Conservation (phyloP, 2,329 filamentous ascomycete species). For the Talaromyces sp. region DNA sequence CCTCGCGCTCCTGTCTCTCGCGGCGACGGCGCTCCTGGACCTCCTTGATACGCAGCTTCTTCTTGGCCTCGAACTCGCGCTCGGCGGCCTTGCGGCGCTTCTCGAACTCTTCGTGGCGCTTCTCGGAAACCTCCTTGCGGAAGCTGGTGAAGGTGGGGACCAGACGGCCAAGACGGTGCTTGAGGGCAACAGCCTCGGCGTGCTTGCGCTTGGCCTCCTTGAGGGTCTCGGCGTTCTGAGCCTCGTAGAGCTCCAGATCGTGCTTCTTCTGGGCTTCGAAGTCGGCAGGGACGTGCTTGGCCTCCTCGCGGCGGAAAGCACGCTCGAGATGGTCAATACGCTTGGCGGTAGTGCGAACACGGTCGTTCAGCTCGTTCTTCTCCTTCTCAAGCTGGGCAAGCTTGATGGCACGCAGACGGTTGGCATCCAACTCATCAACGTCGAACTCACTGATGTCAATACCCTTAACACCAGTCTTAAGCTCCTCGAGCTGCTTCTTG, state of each 20-base stretch:
- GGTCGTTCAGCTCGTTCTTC: constrained; percentile 94
- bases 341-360: constrained; percentile 88
- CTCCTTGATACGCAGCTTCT: constrained; percentile 84
- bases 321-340: constrained; percentile 96
- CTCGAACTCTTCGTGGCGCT: constrained; percentile 93
- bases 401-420: constrained; percentile 90
- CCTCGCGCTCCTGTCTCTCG: constrained; percentile 83
- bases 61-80: constrained; percentile 89
- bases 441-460: constrained; percentile 74
- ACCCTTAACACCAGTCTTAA: constrained; percentile 83
- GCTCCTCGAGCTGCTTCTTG: constrained; percentile 86
- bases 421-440: constrained; percentile 83
- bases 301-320: constrained; percentile 92
- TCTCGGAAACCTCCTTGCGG: constrained; percentile 78
- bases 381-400: constrained; percentile 94
- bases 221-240: constrained; percentile 74
- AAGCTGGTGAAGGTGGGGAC: constrained; percentile 84
- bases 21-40: constrained; percentile 78
- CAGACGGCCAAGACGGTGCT: constrained; percentile 85
- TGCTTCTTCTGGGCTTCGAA: constrained; percentile 79
- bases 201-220: constrained; percentile 84
- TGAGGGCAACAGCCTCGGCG: constrained; percentile 87
- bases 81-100: constrained; percentile 89
- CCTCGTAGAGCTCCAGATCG: constrained; percentile 80
- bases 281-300: constrained; percentile 85